Conservation (phyloP, 129 eudicot genomes). For the Lactuca sativa region DNA sequence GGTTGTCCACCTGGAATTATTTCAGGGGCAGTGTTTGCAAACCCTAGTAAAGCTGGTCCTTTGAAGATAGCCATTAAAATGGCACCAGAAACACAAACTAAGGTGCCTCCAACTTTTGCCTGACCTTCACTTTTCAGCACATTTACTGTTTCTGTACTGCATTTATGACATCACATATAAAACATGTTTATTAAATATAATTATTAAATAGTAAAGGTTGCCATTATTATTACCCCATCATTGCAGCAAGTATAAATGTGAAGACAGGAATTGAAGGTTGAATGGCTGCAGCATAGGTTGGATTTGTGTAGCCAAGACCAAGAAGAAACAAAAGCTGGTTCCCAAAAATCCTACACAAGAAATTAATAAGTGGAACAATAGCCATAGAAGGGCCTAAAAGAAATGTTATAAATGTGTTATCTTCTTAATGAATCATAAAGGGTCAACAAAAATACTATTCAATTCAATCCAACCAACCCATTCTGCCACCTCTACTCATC, state of each 20-base stretch:
- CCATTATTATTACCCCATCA: constrained; percentile 61
- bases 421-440: not conserved
- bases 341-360: constrained; percentile 65
- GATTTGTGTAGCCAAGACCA: constrained; percentile 97
- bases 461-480: no score
- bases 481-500: no score
- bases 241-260: constrained; percentile 70
- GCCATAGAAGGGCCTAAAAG: not conserved
- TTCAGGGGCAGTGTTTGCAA: constrained; percentile 41
- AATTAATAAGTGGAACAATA: constrained; percentile 4
- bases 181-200: not conserved
- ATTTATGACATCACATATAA: constrained; percentile 29
- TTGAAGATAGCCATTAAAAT: constrained; percentile 79
- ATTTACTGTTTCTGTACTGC: constrained; percentile 88
- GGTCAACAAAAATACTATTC: not conserved
- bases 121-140: constrained; percentile 73
- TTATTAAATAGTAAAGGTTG: not conserved
- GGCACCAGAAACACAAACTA: constrained; percentile 92
- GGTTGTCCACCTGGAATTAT: constrained; percentile 74
- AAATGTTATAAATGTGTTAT: not conserved
- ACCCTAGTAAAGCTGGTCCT: constrained; percentile 83
- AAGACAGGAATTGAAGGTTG: constrained; percentile 97
- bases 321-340: constrained; percentile 95
- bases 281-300: constrained; percentile 94
- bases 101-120: constrained; percentile 86